These are phyloP conservation scores for Trametes hirsuta DNA, from an alignment of 1,284 basidiomycete species.

Conservation along the genomic window DNA sequence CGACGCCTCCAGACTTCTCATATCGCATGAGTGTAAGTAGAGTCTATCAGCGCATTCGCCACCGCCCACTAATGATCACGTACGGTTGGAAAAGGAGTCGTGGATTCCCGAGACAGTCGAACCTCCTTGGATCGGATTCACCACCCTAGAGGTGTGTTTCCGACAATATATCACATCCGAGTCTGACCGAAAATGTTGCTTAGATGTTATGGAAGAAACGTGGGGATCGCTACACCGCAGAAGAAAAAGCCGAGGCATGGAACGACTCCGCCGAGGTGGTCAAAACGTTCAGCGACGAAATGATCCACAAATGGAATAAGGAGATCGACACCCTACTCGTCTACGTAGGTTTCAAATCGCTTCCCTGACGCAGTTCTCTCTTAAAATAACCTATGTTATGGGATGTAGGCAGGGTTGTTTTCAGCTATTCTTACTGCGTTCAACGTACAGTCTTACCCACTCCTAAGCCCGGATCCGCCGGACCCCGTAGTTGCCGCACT, in stretches of 20 bases:
- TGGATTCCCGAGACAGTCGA: too few relatives aligned
- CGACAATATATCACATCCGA: too few relatives aligned
- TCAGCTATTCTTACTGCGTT: neutral
- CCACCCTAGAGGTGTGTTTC: too few relatives aligned
- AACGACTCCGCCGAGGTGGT: neutral
- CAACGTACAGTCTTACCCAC: neutral
- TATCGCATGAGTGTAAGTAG: too few relatives aligned
- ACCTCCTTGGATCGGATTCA: too few relatives aligned
- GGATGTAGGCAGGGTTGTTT: neutral
- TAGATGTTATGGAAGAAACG: too few relatives aligned
- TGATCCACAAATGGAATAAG: neutral
- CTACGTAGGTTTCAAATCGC: neutral
- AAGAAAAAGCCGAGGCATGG: neutral
- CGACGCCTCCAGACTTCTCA: too few relatives aligned
- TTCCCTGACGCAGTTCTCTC: neutral
- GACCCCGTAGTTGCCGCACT: neutral
- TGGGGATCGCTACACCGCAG: neutral
- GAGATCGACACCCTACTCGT: neutral
- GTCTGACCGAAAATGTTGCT: too few relatives aligned
- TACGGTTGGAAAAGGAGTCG: too few relatives aligned
- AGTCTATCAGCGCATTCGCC: too few relatives aligned
- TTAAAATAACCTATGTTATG: neutral
- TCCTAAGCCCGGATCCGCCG: neutral
- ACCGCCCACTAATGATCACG: too few relatives aligned
- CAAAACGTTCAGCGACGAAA: neutral